These are phyloP conservation scores for Metschnikowia anglica DNA, from an alignment of 805 yeast genomes.

Conservation along the genomic window DNA sequence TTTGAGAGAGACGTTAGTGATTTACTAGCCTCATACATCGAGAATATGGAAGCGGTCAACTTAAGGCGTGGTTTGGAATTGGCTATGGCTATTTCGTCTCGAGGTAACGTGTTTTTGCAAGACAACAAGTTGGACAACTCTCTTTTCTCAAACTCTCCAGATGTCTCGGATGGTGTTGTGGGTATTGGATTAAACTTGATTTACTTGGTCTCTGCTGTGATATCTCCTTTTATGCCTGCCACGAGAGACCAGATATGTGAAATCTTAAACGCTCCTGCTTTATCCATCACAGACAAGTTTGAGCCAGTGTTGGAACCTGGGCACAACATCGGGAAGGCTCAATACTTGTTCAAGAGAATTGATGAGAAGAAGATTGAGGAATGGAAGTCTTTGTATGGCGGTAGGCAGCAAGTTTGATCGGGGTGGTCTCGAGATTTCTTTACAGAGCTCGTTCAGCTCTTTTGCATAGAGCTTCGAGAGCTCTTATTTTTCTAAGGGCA, in stretches of 20 bases:
- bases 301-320: conserved; percentile 68
- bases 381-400: conserved; percentile 88
- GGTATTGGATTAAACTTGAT: conserved; percentile 88
- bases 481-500: background rate
- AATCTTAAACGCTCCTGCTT: conserved; percentile 79
- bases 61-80: conserved; percentile 87
- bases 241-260: conserved; percentile 66
- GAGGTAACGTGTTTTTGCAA: conserved; percentile 94
- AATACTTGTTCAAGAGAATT: conserved; percentile 87
- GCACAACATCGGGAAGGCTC: conserved; percentile 87
- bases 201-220: conserved; percentile 77
- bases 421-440: too few relatives aligned
- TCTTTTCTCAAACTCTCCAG: conserved; percentile 71
- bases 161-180: conserved; percentile 84
- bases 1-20: conserved; percentile 58
- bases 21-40: conserved; percentile 59
- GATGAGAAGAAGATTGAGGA: conserved; percentile 84
- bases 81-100: conserved; percentile 86
- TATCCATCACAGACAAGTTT: conserved; percentile 75
- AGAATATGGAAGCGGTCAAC: conserved; percentile 73
- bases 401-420: conserved; percentile 47
- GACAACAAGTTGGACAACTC: conserved; percentile 93
- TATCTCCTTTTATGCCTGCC: conserved; percentile 89
- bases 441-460: too few relatives aligned
- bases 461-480: background rate